Base-by-base conservation (phyloP, 331 rosid genomes). In the Phaseolus coccineus region DNA sequence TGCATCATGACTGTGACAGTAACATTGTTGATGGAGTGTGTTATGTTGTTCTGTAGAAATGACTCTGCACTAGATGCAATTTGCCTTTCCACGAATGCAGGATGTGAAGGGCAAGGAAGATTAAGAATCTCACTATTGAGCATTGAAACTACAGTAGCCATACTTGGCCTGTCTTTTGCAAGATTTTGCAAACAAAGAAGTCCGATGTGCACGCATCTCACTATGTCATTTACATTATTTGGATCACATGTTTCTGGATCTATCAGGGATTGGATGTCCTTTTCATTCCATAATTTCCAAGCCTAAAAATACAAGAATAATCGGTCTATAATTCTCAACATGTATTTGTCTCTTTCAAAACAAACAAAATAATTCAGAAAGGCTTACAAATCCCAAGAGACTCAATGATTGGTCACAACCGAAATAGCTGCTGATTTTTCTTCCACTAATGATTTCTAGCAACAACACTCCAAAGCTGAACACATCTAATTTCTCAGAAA, bases 391-490 rank as follows among this genome's bases (percentile, higher is more conserved):
- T 64, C 68, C 89, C 16, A 87, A n/a, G 4, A 89, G 87, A 47
- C 67, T 81, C 5, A 56, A 3, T 27, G 82, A 56, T 8, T 86
- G 46, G 3, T 81, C 87, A 1, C 74, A 16, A 12, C 65, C 39
- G n/a, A 58, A 69, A 56, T 71, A 90, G 8, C 74, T 74, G 0
- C 71, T 72, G 39, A 73, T 87, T 57, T 52, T 85, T 59, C 74
- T 86, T 0, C 91, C 86, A 37, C 90, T 83, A 0, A 90, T 42
- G 33, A 88, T 89, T 71, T 91, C 92, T 3, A 88, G 65, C 14
- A 87, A 63, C 13, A 89, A 73, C 19, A 91, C 94, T 8, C 94
- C 90, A 24, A 87, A 91, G 73, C 93, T 84, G 2, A 69, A 90
- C 0, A 88, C 85, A 76, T 88, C 91, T 0, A 82, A 90, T 71